phyloP scores from a whole-genome alignment of 768 basidiomycete genomes.

The Boletus fagicola region DNA sequence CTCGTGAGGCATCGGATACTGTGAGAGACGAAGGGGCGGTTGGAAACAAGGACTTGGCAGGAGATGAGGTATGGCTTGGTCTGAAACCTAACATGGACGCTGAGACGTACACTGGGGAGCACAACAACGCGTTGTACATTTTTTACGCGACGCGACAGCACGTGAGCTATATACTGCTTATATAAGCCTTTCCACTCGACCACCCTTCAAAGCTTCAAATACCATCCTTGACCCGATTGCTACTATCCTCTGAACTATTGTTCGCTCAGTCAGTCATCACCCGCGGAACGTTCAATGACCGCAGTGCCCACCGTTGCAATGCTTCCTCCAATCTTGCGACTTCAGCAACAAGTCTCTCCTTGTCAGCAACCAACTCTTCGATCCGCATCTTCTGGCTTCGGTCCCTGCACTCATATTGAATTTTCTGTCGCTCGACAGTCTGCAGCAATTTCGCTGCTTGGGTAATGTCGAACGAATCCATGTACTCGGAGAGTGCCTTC shows the following conservation, averaged over 20 bases:
- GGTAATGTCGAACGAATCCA: conserved; percentile 28
- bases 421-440: conserved; percentile 23
- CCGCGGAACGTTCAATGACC: background rate
- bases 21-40: conserved; percentile 12
- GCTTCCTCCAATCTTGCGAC: conserved; percentile 16
- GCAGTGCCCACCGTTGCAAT: conserved; percentile 15
- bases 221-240: conserved; percentile 8
- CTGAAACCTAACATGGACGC: conserved; percentile 44
- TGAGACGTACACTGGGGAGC: background rate
- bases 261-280: background rate
- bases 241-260: conserved; percentile 8
- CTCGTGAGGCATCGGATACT: conserved; percentile 39
- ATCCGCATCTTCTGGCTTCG: conserved; percentile 24
- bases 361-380: conserved; percentile 20
- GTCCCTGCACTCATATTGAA: conserved; percentile 24
- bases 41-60: conserved; percentile 32
- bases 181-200: conserved; percentile 15
- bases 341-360: conserved; percentile 12
- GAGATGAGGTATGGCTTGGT: conserved; percentile 49
- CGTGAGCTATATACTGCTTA: conserved; percentile 24
- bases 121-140: conserved; percentile 15
- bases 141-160: conserved; percentile 28
- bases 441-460: conserved; percentile 17
- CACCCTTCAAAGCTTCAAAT: background rate
- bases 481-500: conserved; percentile 25